Evolutionary conservation across 345 rosid genomes (phyloP).

Genomic region (Sonneratia caseolaris): DNA sequence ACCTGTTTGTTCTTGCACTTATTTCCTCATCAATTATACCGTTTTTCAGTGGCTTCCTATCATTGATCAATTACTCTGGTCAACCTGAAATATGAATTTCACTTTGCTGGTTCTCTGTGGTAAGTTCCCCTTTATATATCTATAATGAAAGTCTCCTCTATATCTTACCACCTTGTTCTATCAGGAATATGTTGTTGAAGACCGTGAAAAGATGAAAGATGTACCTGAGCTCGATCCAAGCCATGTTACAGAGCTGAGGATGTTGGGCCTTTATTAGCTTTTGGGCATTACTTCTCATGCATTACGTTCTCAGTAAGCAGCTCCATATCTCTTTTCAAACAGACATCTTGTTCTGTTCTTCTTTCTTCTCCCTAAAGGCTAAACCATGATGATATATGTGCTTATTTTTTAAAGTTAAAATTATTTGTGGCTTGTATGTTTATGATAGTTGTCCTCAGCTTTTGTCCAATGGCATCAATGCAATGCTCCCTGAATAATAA

Average conservation of each 20-base stretch:
- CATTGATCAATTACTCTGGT: background rate
- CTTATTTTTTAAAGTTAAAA: too few species aligned
- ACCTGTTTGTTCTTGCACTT: background rate
- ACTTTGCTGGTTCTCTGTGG: background rate
- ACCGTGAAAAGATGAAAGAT: slow-evolving; percentile 56
- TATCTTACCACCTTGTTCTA: slow-evolving; percentile 4
- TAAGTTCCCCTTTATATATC: background rate
- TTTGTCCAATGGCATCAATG: background rate
- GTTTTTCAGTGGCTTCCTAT: background rate
- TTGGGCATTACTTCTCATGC: slow-evolving; percentile 3
- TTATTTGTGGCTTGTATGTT: background rate
- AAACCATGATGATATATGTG: background rate
- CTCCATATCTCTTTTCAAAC: slow-evolving; percentile 1
- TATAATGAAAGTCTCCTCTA: background rate
- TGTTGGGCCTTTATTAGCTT: slow-evolving; percentile 70
- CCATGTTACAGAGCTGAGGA: slow-evolving; percentile 81
- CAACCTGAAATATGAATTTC: background rate
- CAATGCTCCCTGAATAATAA: background rate
- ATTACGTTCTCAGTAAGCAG: slow-evolving; percentile 18
- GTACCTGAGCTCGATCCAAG: slow-evolving; percentile 78
- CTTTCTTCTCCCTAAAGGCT: background rate
- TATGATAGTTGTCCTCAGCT: background rate
- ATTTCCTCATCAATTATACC: background rate
- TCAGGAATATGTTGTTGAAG: slow-evolving; percentile 96
- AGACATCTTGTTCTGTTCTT: background rate